These are phyloP conservation scores for Fusarium fujikuroi DNA, from an alignment of 2,329 filamentous ascomycete genomes.

Conservation along the genomic window DNA sequence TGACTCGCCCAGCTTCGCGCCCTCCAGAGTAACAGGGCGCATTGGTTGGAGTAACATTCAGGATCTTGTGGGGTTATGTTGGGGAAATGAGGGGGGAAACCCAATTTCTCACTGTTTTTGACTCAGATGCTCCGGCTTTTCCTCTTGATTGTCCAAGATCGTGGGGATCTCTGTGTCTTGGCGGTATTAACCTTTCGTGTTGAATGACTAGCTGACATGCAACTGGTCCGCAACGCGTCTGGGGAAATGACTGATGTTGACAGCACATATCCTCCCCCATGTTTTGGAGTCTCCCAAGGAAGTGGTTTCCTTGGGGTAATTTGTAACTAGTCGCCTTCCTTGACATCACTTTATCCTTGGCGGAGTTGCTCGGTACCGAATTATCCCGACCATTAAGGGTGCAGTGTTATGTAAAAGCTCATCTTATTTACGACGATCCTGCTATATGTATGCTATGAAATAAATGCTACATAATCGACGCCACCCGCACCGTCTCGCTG, in stretches of 20 bases:
- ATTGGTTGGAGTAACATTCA: slow-evolving; percentile 12
- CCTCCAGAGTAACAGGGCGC: neutral
- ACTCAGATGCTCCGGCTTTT: slow-evolving; percentile 24
- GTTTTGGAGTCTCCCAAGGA: slow-evolving; percentile 14
- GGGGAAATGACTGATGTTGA: slow-evolving; percentile 28
- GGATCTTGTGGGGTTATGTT: slow-evolving; percentile 26
- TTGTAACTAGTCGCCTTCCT: neutral
- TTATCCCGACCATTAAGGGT: neutral
- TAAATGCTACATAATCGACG: neutral
- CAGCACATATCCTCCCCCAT: slow-evolving; percentile 1
- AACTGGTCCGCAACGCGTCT: neutral
- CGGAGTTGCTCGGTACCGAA: neutral
- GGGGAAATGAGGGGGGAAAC: slow-evolving; percentile 31
- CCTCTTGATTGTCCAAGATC: slow-evolving; percentile 22
- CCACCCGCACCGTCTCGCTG: neutral
- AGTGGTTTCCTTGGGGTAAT: slow-evolving; percentile 1
- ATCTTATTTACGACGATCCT: slow-evolving; percentile 12
- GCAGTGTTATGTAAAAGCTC: neutral
- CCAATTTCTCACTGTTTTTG: slow-evolving; percentile 3
- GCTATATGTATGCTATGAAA: slow-evolving; percentile 11
- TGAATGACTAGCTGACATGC: neutral
- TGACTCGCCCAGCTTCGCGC: slow-evolving; percentile 3
- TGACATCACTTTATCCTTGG: slow-evolving; percentile 25
- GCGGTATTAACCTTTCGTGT: slow-evolving; percentile 8
- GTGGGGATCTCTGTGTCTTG: slow-evolving; percentile 12